These are phyloP conservation scores for Fonsecaea pugnacius DNA, from an alignment of 2,329 filamentous ascomycete species.

Conservation along the genomic window DNA sequence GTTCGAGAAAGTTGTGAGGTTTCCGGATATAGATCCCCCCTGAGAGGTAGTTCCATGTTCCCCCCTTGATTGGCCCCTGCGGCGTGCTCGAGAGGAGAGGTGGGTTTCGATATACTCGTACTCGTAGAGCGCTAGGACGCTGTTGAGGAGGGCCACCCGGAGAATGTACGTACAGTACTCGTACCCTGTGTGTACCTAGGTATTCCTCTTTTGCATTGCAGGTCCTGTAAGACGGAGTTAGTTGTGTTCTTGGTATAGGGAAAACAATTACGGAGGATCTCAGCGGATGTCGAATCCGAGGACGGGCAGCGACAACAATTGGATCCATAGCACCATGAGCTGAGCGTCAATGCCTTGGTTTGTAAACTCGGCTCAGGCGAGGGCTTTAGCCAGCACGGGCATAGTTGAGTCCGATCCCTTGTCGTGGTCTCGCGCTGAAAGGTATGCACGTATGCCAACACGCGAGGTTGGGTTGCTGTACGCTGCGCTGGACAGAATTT, in stretches of 20 bases:
- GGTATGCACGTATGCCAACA: background rate
- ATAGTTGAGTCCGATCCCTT: background rate
- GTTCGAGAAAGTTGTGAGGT: conserved; percentile 13
- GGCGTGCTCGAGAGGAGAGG: background rate
- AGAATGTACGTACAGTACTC: background rate
- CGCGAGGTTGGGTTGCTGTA: background rate
- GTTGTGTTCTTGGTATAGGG: background rate
- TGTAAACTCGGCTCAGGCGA: background rate
- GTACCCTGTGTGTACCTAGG: background rate
- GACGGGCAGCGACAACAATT: conserved; percentile 1
- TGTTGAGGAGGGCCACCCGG: background rate
- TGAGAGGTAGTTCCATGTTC: background rate
- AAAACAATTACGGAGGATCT: background rate
- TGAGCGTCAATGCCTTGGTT: background rate
- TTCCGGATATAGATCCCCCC: conserved; percentile 10
- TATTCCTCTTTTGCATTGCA: background rate
- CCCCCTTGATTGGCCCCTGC: background rate
- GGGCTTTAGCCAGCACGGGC: background rate
- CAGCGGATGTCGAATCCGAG: background rate
- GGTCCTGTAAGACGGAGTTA: conserved; percentile 1
- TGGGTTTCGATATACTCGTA: conserved; percentile 4
- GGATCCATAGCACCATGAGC: conserved; percentile 3
- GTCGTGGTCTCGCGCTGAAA: background rate
- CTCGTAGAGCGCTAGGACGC: background rate
- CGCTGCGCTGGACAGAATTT: background rate